Evolutionary conservation across 1,284 basidiomycete genomes (phyloP), one percentile per base, ranked within the genome.

Genomic region (Microbotryum saponariae): DNA sequence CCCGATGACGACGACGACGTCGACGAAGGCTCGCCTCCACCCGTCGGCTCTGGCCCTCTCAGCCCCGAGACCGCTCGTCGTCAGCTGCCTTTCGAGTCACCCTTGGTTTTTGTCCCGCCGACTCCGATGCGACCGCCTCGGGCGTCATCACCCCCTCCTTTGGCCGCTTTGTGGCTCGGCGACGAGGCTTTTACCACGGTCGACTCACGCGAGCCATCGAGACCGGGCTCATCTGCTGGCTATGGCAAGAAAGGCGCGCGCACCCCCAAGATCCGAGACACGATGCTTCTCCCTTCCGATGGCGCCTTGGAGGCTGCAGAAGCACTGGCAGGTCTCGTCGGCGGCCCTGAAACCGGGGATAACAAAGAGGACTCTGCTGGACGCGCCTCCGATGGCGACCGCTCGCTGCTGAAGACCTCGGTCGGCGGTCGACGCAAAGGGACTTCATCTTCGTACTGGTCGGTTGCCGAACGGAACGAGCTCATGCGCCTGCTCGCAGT

Each of bases 401-500:
- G 50, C 58, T 25, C 55, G 51, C 45, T 14, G 23, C 8, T 16
- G 16, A 25, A 6, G 51, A 25, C 12, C 48, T 44, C 29, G 46
- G 23, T 37, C 53, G 48, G 1, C 31, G n/a, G 20, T 53, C 50
- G 50, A 48, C 57, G 63, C 42, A 72, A 65, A 56, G 68, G 70
- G 45, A 69, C 75, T 59, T 70, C 74, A 37, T 73, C 74, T 33
- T 78, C 78, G 52, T 81, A 80, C 72, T 80, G 81, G 81, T 80
- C 80, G 0, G 78, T 78, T 12, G 76, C 78, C 20, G 79, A 82
- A 72, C 76, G 78, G 61, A 74, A 74, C 66, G 73, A 77, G 67
- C 88, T 91, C 74, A 73, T 86, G 58, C 77, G 80, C 42, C 79
- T 89, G 37, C 78, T 91, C 18, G 77, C 78, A 18, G 78, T 84